Conservation (phyloP, 2,329 filamentous ascomycete species). For the Aspergillus luchuensis region DNA sequence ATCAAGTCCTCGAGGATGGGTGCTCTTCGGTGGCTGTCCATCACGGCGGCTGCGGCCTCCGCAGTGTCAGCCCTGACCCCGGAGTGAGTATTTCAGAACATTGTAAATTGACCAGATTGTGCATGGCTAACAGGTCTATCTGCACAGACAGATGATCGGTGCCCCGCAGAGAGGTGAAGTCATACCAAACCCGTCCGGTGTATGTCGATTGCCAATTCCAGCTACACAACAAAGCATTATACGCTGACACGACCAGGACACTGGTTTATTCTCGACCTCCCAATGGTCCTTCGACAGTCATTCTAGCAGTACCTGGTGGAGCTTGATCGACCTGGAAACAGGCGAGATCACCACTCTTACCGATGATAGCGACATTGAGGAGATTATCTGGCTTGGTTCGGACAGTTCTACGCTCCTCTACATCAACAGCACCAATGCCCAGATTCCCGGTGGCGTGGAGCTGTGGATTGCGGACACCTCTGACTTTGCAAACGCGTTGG, state of each 20-base stretch:
- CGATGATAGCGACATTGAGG: constrained; percentile 64
- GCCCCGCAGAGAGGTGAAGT: constrained; percentile 42
- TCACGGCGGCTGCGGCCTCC: constrained; percentile 25
- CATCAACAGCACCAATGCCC: constrained; percentile 51
- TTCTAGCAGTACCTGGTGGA: constrained; percentile 61
- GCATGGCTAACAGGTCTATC: not conserved
- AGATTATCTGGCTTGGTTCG: constrained; percentile 76
- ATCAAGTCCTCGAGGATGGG: constrained; percentile 25
- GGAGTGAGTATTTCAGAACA: constrained; percentile 26
- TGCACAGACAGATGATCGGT: constrained; percentile 37
- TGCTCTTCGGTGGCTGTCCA: constrained; percentile 26
- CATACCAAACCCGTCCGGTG: constrained; percentile 43
- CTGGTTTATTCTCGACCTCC: constrained; percentile 60
- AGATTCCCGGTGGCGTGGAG: constrained; percentile 43
- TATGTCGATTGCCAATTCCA: constrained; percentile 24
- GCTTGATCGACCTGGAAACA: constrained; percentile 70
- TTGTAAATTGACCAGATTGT: not conserved
- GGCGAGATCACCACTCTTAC: constrained; percentile 68
- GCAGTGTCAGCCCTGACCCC: constrained; percentile 31
- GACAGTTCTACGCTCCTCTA: constrained; percentile 62
- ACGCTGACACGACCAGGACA: constrained; percentile 29
- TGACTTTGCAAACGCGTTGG: constrained; percentile 37
- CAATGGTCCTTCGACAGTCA: constrained; percentile 81
- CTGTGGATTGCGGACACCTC: constrained; percentile 41
- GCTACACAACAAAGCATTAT: not conserved